These are phyloP conservation scores for Serendipita sp. DNA, from an alignment of 768 basidiomycete species.

Conservation along the genomic window DNA sequence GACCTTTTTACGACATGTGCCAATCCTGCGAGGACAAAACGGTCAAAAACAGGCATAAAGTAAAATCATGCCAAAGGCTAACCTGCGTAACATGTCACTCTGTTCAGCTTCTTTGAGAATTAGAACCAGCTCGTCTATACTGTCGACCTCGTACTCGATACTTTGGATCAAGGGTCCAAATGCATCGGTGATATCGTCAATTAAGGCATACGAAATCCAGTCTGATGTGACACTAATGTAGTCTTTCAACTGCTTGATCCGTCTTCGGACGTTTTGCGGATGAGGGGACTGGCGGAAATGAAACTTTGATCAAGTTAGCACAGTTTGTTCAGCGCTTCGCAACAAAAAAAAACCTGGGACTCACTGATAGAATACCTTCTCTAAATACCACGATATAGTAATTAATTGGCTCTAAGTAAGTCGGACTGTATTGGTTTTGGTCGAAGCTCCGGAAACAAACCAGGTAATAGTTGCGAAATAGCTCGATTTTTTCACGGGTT, in stretches of 20 bases:
- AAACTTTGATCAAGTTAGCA: slow-evolving; percentile 36
- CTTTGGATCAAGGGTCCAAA: slow-evolving; percentile 97
- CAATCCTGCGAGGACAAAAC: slow-evolving; percentile 44
- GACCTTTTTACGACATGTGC: slow-evolving; percentile 97
- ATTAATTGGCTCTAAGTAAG: slow-evolving; percentile 92
- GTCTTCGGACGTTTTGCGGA: slow-evolving; percentile 91
- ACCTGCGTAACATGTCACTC: slow-evolving; percentile 88
- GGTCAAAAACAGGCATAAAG: neutral
- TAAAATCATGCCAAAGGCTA: slow-evolving; percentile 10
- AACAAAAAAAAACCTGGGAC: slow-evolving; percentile 17
- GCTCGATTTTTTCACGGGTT: slow-evolving; percentile 97
- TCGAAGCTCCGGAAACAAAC: slow-evolving; percentile 99
- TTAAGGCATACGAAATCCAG: slow-evolving; percentile 99
- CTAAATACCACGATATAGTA: slow-evolving; percentile 99
- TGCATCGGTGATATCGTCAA: slow-evolving; percentile 98
- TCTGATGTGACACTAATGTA: slow-evolving; percentile 98
- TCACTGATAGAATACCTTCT: slow-evolving; percentile 85
- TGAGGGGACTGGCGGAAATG: slow-evolving; percentile 97
- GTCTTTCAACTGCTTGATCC: slow-evolving; percentile 98
- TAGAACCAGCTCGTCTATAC: slow-evolving; percentile 93
- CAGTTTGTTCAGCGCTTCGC: neutral
- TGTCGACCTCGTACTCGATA: slow-evolving; percentile 99
- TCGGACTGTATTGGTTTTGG: slow-evolving; percentile 94
- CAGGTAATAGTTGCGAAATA: slow-evolving; percentile 96
- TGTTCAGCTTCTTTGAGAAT: slow-evolving; percentile 93